Base-by-base conservation (phyloP, 257 asterid species). In the Craterostigma plantagineum region DNA sequence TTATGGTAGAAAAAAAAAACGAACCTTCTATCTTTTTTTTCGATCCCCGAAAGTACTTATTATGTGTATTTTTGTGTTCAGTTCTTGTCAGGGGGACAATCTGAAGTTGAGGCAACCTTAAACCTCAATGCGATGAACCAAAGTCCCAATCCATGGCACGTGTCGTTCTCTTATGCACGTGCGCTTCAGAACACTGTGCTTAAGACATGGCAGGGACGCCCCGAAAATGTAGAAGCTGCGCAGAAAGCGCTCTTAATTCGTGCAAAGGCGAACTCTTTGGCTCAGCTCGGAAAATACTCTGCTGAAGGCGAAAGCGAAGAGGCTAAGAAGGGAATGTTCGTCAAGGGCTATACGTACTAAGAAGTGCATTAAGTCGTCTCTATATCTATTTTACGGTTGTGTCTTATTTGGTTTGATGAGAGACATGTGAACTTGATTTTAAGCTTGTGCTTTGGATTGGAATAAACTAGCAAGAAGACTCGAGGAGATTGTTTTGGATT, bases 11-110 rank as follows among this genome's bases (percentile, higher is more conserved):
- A n/a, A 35, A 8, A 23, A 38, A 18, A 43, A 44, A 16, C 53
- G 13, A 7, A 7, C 18, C 45, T 46, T 5, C 16, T 38, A 3
- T 41, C 16, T 13, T n/a, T 35, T 35, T 35, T 9, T 35, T n/a
- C 11, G 17, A 9, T 14, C 17, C 4, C 30, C 30, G 6, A 23
- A 23, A 23, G 30, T 23, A 11, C 4, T 7, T 10, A 7, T 4
- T 6, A 16, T 10, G 3, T 4, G 1, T 16, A 9, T 11, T 42
- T 42, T 42, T 42, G 33, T 16, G 35, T 39, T 43, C 54, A 79
- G 92, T 79, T 79, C 73, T 67, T 79, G 55, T 79, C 93, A 0
- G 93, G 91, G 23, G 93, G 91, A 34, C 93, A 79, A 59, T 80
- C 91, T 33, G 93, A 80, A 71, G 73, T 45, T 12, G 85, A 76